Percentiles rank a stretch among this genome's conserved stretches.
phyloP scores from a whole-genome alignment of 2,329 filamentous ascomycete genomes.

The Fusarium acutatum region DNA sequence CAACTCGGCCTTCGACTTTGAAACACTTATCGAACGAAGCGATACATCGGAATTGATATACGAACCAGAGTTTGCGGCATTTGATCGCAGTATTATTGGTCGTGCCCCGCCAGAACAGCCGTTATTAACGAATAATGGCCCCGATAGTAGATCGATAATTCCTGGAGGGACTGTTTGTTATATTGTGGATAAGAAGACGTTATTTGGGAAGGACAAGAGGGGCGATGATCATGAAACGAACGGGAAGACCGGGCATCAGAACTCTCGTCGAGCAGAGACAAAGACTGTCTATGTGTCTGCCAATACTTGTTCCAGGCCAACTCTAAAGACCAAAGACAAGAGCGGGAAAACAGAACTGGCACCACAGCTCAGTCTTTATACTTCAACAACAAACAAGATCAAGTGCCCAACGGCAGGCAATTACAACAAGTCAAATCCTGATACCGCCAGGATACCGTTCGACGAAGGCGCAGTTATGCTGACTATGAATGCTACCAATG shows the following conservation, averaged over 20 bases:
- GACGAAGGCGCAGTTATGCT: constrained; percentile 75
- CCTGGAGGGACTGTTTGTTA: constrained; percentile 66
- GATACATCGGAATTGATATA: constrained; percentile 53
- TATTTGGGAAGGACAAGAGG: constrained; percentile 39
- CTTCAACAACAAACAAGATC: constrained; percentile 64
- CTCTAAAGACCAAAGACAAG: constrained; percentile 43
- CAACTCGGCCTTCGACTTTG: constrained; percentile 17
- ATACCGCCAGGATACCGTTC: constrained; percentile 56
- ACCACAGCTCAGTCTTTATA: constrained; percentile 80
- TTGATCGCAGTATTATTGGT: constrained; percentile 71
- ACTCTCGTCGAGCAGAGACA: constrained; percentile 42
- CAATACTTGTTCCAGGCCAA: constrained; percentile 85
- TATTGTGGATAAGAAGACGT: constrained; percentile 42
- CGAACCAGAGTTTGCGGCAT: constrained; percentile 67
- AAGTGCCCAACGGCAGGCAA: constrained; percentile 42
- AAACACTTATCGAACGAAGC: constrained; percentile 14
- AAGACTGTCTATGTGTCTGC: constrained; percentile 79
- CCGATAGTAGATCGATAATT: constrained; percentile 65
- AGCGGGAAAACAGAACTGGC: constrained; percentile 43
- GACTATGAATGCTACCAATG: constrained; percentile 66
- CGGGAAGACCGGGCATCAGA: constrained; percentile 15
- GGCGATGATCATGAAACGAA: constrained; percentile 11
- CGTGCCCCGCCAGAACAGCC: constrained; percentile 62
- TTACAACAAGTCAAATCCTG: constrained; percentile 26
- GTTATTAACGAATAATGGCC: constrained; percentile 70